Conservation (phyloP, 2,329 filamentous ascomycete genomes). For the Fusarium tanahbumbuense region DNA sequence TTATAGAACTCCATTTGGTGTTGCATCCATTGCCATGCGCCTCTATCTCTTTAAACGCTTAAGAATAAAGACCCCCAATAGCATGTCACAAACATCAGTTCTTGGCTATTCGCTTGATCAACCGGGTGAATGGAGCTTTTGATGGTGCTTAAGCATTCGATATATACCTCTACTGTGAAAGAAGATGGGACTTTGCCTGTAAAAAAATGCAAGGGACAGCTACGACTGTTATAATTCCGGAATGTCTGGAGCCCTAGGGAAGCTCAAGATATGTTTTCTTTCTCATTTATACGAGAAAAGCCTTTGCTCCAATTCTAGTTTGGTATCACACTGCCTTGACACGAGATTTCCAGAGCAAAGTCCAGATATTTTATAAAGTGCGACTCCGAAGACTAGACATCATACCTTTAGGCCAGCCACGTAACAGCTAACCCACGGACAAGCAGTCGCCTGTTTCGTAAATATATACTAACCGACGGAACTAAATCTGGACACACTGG, state of each 20-base stretch:
- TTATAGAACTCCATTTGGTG: not conserved
- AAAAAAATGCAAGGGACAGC: not conserved
- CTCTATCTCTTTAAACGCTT: not conserved
- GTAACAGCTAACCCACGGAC: not conserved
- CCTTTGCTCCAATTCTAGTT: not conserved
- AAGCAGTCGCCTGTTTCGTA: not conserved
- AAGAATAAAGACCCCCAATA: not conserved
- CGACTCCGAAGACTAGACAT: not conserved
- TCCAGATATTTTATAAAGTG: not conserved
- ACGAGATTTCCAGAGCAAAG: not conserved
- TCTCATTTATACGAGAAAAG: not conserved
- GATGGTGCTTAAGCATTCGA: not conserved
- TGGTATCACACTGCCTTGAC: not conserved
- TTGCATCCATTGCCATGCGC: not conserved
- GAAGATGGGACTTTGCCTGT: not conserved
- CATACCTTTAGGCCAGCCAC: not conserved
- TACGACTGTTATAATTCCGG: not conserved
- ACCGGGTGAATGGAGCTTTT: not conserved
- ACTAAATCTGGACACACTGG: not conserved
- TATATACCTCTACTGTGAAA: not conserved
- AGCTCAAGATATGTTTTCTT: not conserved
- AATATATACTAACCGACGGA: not conserved
- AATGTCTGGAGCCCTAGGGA: not conserved
- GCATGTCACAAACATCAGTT: not conserved
- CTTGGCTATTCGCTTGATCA: not conserved